Evolutionary conservation across 2,329 filamentous ascomycete species (phyloP).

Genomic region (Aspergillus persii): DNA sequence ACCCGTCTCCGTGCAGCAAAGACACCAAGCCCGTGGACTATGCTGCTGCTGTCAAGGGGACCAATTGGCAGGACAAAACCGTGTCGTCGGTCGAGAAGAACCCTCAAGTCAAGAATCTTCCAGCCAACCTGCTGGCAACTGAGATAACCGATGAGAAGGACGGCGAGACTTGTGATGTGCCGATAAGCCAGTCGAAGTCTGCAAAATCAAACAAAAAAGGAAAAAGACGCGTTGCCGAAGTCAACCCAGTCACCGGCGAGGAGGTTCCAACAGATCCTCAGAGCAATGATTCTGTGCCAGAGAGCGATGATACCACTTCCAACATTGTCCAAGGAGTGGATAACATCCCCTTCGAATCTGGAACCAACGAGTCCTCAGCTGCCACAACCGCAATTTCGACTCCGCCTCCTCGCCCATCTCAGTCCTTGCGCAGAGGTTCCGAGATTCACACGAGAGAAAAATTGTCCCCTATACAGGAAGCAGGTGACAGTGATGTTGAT

Average conservation of each 20-base stretch:
- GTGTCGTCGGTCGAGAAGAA: neutral
- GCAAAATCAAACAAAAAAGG: neutral
- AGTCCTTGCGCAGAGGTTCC: neutral
- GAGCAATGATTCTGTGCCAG: neutral
- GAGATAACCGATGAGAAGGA: neutral
- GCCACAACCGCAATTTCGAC: neutral
- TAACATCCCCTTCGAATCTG: neutral
- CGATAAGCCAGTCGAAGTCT: neutral
- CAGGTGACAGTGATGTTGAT: neutral
- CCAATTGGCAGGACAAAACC: neutral
- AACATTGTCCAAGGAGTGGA: neutral
- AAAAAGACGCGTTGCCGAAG: neutral
- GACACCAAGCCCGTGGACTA: neutral
- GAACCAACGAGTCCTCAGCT: neutral
- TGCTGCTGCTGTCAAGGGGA: neutral
- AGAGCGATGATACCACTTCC: neutral
- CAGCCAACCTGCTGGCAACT: neutral
- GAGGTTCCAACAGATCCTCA: neutral
- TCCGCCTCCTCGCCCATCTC: neutral
- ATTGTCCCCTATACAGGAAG: constrained; percentile 13
- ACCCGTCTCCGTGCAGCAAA: neutral
- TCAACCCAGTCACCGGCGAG: neutral
- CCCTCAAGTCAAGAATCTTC: neutral
- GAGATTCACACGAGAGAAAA: constrained; percentile 6
- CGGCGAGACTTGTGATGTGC: neutral